Evolutionary conservation across 441 rosid genomes (phyloP), one percentile per base, ranked within the genome.

Genomic region (Arabidopsis lyrata): DNA sequence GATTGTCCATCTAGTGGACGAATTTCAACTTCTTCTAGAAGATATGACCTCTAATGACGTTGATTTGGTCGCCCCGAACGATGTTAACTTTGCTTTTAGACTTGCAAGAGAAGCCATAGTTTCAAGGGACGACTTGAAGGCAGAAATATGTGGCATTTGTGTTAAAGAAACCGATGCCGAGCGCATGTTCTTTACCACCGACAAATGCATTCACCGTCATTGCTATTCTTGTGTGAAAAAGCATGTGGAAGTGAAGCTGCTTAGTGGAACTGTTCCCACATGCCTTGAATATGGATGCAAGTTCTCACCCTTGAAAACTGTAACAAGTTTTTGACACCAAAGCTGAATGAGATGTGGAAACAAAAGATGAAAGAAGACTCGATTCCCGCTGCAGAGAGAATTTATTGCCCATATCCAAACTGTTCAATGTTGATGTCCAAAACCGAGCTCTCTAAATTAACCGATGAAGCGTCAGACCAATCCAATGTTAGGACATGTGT

Each of bases 391-490:
- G 2, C 73, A 0, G 92, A 93, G 54, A 86, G 70, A 77, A 68
- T 91, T 63, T 91, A 91, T 41, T 91, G 97, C 77, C 97, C 95
- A 0, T 82, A 82, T 82, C 93, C 85, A 0, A 83, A 50, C 70
- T 91, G 97, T 80, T 88, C 91, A 3, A 81, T 83, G 35, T 74
- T 93, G 62, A 87, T 93, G 98, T 82, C 91, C 0, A 85, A 77
- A 79, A 74, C 47, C 14, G 90, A 81, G 72, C 77, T 81, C 42
- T 75, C 68, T 5, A 49, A 62, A 12, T 41, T 6, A 12, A n/a
- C 44, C 12, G 5, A 5, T 29, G 39, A 31, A 5, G 34, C 64
- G 0, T 36, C 41, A 36, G 8, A 36, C n/a, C 56, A 15, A 10
- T 59, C 68, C 4, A 83, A 77, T 53, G 89, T 83, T 12, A 74